Conservation (phyloP, 257 asterid genomes). For the Euphrasia confusa region DNA sequence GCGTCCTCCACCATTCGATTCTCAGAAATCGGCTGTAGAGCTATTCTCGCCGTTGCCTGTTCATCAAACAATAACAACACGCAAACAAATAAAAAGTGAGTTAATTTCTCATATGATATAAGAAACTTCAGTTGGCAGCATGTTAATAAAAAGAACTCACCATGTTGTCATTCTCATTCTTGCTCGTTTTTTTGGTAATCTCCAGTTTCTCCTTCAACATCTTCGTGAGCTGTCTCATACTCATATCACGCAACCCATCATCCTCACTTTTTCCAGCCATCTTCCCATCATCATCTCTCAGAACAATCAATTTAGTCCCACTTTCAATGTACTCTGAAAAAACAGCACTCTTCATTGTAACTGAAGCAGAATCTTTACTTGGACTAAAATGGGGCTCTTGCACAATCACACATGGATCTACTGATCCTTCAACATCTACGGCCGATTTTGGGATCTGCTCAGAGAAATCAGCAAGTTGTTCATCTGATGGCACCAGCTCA, state of each 20-base stretch:
- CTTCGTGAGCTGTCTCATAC: slow-evolving; percentile 46
- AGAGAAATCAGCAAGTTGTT: slow-evolving; percentile 1
- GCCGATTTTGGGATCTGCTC: slow-evolving; percentile 8
- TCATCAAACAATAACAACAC: not conserved
- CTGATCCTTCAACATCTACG: not conserved
- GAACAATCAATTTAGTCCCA: slow-evolving; percentile 24
- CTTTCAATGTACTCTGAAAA: slow-evolving; percentile 44
- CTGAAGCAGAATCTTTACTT: too few relatives aligned
- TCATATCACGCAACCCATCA: slow-evolving; percentile 18
- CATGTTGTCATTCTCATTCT: slow-evolving; percentile 21
- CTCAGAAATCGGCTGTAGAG: slow-evolving; percentile 42
- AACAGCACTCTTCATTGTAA: slow-evolving; percentile 1
- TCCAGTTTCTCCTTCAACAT: slow-evolving; percentile 35
- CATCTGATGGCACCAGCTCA: not conserved
- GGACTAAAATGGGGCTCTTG: too few relatives aligned
- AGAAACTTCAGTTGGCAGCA: not conserved
- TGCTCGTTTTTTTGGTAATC: slow-evolving; percentile 25
- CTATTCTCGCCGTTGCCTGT: slow-evolving; percentile 35
- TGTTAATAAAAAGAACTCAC: slow-evolving; percentile 3
- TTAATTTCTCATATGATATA: not conserved
- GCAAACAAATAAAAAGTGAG: not conserved
- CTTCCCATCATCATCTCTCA: slow-evolving; percentile 24
- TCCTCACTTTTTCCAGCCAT: slow-evolving; percentile 17
- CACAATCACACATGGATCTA: too few relatives aligned
- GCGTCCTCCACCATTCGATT: slow-evolving; percentile 28